A percentile compares a stretch with the other conserved stretches of the same genome.
These are phyloP conservation scores for Phlebopus sp. DNA, from an alignment of 1,284 basidiomycete genomes.

Conservation along the genomic window DNA sequence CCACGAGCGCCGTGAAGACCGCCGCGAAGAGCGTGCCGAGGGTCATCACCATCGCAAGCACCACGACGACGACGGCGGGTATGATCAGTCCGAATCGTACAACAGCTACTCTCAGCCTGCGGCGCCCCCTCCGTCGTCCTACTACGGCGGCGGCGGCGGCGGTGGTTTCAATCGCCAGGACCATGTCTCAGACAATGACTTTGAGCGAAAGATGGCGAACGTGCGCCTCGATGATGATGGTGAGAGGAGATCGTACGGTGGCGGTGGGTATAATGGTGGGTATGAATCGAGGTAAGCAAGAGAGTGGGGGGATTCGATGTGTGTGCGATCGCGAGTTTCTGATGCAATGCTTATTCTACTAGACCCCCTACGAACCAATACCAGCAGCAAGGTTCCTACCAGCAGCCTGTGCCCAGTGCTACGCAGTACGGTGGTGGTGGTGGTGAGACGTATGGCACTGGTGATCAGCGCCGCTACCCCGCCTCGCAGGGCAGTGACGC, in stretches of 20 bases:
- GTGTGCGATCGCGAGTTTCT: too few relatives aligned
- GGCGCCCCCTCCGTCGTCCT: constrained; percentile 8
- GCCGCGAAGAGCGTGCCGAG: constrained; percentile 9
- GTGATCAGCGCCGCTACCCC: not conserved
- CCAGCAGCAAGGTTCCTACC: not conserved
- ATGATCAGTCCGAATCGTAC: not conserved
- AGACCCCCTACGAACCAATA: constrained; percentile 13
- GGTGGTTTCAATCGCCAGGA: too few relatives aligned
- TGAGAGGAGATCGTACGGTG: too few relatives aligned
- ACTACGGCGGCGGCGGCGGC: too few relatives aligned
- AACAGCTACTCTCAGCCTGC: constrained; percentile 6
- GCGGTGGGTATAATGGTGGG: too few relatives aligned
- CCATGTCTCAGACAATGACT: too few relatives aligned
- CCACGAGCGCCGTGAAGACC: constrained; percentile 13
- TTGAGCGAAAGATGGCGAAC: too few relatives aligned
- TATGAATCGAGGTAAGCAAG: too few relatives aligned
- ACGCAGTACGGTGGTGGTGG: constrained; percentile 6
- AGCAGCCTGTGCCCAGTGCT: constrained; percentile 7
- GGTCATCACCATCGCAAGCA: constrained; percentile 1
- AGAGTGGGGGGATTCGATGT: too few relatives aligned
- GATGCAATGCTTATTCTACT: too few relatives aligned
- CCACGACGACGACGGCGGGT: not conserved
- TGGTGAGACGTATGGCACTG: constrained; percentile 1
- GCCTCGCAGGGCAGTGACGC: constrained; percentile 9
- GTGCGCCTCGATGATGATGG: too few relatives aligned